Percentiles rank a stretch among this genome's conserved stretches.
These are phyloP conservation scores for Colletotrichum sp. DNA, from an alignment of 2,329 filamentous ascomycete species.

Conservation along the genomic window DNA sequence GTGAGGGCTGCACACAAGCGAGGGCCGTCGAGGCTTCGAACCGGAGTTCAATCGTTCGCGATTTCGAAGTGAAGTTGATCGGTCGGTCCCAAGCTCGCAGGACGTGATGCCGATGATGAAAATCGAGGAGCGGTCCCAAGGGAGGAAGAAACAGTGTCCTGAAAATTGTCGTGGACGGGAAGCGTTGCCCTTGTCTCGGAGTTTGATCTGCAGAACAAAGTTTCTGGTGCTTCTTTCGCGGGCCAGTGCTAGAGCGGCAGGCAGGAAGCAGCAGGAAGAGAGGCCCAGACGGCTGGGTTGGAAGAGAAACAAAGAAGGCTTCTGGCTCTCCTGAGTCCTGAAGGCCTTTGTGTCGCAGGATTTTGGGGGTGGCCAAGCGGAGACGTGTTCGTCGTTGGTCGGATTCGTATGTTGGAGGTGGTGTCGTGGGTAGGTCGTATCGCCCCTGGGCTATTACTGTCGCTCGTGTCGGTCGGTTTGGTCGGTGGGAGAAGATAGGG, in stretches of 20 bases:
- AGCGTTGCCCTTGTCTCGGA: conserved; percentile 20
- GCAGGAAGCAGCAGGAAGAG: conserved; percentile 26
- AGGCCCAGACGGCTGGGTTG: conserved; percentile 13
- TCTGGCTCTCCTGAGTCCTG: conserved; percentile 30
- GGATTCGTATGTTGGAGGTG: background rate
- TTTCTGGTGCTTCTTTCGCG: conserved; percentile 23
- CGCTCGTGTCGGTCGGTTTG: conserved; percentile 13
- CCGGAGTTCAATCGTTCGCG: background rate
- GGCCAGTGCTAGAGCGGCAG: background rate
- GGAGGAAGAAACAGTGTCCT: background rate
- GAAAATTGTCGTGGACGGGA: conserved; percentile 4
- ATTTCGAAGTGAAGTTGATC: conserved; percentile 1
- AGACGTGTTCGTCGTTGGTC: conserved; percentile 1
- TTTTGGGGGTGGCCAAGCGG: conserved; percentile 13
- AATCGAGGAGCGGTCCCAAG: conserved; percentile 1
- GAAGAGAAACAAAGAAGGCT: background rate
- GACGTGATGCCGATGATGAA: conserved; percentile 12
- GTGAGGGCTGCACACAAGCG: background rate
- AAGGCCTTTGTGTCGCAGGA: conserved; percentile 45
- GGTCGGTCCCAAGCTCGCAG: background rate
- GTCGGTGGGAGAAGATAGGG: background rate
- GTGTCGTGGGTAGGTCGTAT: conserved; percentile 16
- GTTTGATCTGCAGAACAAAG: conserved; percentile 29
- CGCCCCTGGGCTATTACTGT: conserved; percentile 17
- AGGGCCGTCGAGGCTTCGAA: background rate